These are phyloP conservation scores for Protostelium mycophagum DNA, from an alignment of 78 protist genomes.

Conservation along the genomic window DNA sequence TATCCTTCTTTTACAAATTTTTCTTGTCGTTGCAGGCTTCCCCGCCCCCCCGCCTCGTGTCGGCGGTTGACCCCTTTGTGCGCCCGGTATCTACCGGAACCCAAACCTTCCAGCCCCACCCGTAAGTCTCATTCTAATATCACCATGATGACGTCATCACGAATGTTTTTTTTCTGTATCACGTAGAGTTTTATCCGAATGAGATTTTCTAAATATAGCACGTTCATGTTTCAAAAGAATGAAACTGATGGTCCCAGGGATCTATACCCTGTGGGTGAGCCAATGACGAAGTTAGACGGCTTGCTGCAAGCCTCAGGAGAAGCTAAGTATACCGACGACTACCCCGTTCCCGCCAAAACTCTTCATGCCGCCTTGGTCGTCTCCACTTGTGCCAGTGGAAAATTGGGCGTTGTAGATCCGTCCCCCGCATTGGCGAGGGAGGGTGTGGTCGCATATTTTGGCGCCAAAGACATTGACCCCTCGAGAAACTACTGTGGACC, in stretches of 20 bases:
- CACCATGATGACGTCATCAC: not conserved
- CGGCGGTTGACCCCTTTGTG: not conserved
- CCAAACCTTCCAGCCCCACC: not conserved
- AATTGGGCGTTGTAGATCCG: constrained; percentile 6
- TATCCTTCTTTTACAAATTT: not conserved
- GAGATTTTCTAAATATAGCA: too few species aligned
- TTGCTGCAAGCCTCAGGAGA: constrained; percentile 72
- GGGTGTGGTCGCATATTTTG: constrained; percentile 60
- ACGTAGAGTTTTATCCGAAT: too few species aligned
- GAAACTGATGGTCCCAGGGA: too few species aligned
- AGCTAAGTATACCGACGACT: constrained; percentile 74
- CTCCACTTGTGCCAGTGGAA: constrained; percentile 51
- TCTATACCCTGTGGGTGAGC: not conserved
- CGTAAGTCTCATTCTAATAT: not conserved
- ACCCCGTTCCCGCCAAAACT: constrained; percentile 6
- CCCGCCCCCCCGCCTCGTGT: not conserved
- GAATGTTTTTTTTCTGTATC: too few species aligned
- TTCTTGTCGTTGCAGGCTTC: not conserved
- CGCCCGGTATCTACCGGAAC: not conserved
- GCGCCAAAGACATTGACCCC: constrained; percentile 72
- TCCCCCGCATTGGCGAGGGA: constrained; percentile 18
- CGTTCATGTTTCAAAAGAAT: too few species aligned
- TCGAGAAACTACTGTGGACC: constrained; percentile 45
- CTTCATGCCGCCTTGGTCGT: constrained; percentile 65
- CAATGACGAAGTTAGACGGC: not conserved